A percentile compares a stretch with the other conserved stretches of the same genome.
Conservation (phyloP, 169 alveolate species). For the Cryptosporidium ubiquitum region DNA sequence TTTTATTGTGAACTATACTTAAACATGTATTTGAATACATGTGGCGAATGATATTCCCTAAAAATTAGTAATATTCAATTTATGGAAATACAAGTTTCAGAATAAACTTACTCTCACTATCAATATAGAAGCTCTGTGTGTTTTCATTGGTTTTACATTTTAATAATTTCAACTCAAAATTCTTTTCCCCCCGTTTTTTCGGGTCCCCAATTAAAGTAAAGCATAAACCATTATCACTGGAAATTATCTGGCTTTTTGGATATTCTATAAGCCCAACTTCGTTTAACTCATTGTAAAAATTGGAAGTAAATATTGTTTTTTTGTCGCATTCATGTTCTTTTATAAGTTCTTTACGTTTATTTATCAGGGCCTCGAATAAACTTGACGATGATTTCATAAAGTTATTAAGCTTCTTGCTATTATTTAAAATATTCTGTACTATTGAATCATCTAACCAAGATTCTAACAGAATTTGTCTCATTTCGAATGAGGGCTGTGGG, state of each 20-base stretch:
- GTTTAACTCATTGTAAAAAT: constrained; percentile 14
- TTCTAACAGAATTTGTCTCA: constrained; percentile 32
- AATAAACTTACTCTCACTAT: constrained; percentile 42
- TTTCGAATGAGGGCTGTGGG: constrained; percentile 20
- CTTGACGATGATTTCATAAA: constrained; percentile 32
- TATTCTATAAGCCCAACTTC: constrained; percentile 10
- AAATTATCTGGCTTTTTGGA: constrained; percentile 19
- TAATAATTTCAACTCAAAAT: constrained; percentile 6
- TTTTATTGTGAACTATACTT: background rate
- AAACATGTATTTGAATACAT: constrained; percentile 31
- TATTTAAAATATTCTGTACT: background rate
- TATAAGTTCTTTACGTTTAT: constrained; percentile 13
- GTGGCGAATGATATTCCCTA: constrained; percentile 28
- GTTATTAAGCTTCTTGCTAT: constrained; percentile 18
- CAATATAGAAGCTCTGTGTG: constrained; percentile 17
- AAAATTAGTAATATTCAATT: background rate
- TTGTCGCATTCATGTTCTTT: background rate
- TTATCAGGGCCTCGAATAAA: constrained; percentile 13
- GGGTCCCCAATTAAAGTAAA: background rate
- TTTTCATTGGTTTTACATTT: background rate
- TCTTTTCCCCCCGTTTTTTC: background rate
- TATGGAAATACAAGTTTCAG: background rate
- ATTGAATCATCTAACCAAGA: constrained; percentile 43
- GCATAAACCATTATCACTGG: constrained; percentile 2
- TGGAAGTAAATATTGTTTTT: background rate